A percentile compares a stretch with the other conserved stretches of the same genome.
phyloP scores from a whole-genome alignment of 768 basidiomycete species.

The Terana coerulea region DNA sequence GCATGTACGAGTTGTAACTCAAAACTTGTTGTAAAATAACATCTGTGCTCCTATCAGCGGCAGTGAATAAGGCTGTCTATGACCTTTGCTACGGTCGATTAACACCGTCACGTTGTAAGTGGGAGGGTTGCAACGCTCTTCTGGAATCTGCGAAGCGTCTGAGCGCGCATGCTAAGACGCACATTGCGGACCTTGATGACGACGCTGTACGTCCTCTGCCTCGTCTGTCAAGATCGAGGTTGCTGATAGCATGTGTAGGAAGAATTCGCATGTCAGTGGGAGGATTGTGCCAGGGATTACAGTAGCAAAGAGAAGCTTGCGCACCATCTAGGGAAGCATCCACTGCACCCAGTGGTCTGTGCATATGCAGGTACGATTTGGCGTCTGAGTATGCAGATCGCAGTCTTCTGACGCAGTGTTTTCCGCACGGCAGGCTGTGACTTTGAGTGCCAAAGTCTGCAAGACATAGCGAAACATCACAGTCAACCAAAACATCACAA shows the following conservation, averaged over 20 bases:
- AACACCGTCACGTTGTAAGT: constrained; percentile 48
- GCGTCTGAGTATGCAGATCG: no score
- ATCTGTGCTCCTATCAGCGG: constrained; percentile 26
- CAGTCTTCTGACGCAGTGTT: constrained; percentile 10
- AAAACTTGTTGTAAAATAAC: not conserved
- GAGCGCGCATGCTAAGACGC: constrained; percentile 43
- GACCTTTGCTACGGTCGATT: constrained; percentile 46
- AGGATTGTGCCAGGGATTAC: constrained; percentile 46
- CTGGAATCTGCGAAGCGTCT: constrained; percentile 52
- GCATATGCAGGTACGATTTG: constrained; percentile 45
- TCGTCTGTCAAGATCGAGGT: constrained; percentile 7
- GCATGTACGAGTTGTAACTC: not conserved
- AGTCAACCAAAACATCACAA: constrained; percentile 34
- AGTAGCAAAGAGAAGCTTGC: constrained; percentile 31
- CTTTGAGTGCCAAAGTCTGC: constrained; percentile 40
- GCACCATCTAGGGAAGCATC: constrained; percentile 54
- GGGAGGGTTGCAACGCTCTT: constrained; percentile 52
- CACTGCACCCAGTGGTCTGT: constrained; percentile 38
- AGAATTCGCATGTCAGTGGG: constrained; percentile 53
- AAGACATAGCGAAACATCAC: constrained; percentile 49
- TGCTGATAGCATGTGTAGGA: constrained; percentile 23
- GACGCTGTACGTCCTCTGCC: constrained; percentile 15
- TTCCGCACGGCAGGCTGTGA: constrained; percentile 44
- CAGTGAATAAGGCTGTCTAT: constrained; percentile 41
- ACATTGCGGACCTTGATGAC: constrained; percentile 27